Percentiles rank a stretch among this genome's conserved stretches.
phyloP scores from a whole-genome alignment of 345 rosid species.

The Bruguiera sexangula region DNA sequence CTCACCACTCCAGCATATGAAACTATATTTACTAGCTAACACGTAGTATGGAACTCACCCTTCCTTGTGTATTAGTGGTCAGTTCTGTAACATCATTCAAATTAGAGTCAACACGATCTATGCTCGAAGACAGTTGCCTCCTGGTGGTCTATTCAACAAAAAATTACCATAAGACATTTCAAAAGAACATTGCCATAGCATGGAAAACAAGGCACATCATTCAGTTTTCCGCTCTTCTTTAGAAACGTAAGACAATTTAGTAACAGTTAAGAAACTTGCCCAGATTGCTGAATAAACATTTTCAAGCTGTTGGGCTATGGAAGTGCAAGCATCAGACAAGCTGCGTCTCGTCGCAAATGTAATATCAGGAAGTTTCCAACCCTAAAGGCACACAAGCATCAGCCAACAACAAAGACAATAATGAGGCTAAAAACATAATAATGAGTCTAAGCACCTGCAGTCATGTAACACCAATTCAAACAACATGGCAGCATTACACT shows the following conservation, averaged over 20 bases:
- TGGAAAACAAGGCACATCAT: neutral
- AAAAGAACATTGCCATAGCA: neutral
- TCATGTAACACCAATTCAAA: no score
- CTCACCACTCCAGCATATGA: slow-evolving; percentile 8
- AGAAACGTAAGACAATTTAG: neutral
- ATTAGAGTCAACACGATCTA: slow-evolving; percentile 47
- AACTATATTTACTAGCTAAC: neutral
- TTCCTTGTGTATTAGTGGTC: slow-evolving; percentile 54
- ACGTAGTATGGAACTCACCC: slow-evolving; percentile 40
- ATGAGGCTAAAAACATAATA: slow-evolving; percentile 8
- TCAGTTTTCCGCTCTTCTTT: no score
- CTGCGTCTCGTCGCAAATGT: slow-evolving; percentile 91
- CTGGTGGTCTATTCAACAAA: slow-evolving; percentile 49
- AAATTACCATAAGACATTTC: neutral
- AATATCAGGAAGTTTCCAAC: slow-evolving; percentile 90
- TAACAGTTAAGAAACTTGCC: slow-evolving; percentile 35
- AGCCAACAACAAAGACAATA: slow-evolving; percentile 3
- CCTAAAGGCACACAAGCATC: slow-evolving; percentile 40
- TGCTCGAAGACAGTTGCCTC: slow-evolving; percentile 55
- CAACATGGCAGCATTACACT: no score
- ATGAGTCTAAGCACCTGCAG: neutral
- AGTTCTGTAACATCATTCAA: slow-evolving; percentile 51
- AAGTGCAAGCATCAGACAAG: slow-evolving; percentile 74
- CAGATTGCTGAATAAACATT: slow-evolving; percentile 63
- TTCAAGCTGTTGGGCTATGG: slow-evolving; percentile 72